Conservation (phyloP, 2,329 filamentous ascomycete species). For the Paecilomyces fulvus region DNA sequence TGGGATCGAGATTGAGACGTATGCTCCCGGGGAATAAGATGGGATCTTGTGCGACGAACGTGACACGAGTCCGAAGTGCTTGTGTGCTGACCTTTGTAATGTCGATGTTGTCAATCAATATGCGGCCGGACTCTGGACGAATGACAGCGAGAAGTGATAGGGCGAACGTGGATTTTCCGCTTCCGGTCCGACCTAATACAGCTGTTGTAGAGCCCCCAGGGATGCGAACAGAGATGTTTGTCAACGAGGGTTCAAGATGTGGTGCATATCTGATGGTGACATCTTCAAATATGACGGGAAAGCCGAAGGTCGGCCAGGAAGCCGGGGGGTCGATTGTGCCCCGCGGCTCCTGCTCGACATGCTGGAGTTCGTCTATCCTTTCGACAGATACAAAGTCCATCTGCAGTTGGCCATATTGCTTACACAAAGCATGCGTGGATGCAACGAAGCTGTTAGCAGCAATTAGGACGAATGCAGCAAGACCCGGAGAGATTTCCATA, state of each 20-base stretch:
- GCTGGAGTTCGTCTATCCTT: slow-evolving; percentile 70
- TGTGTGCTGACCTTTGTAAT: slow-evolving; percentile 52
- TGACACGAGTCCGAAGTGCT: slow-evolving; percentile 52
- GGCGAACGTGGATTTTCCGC: slow-evolving; percentile 72
- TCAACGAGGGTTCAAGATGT: slow-evolving; percentile 64
- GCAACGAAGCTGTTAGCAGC: slow-evolving; percentile 57
- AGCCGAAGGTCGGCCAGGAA: slow-evolving; percentile 64
- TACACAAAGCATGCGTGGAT: slow-evolving; percentile 66
- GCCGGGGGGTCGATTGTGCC: slow-evolving; percentile 63
- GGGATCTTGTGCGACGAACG: slow-evolving; percentile 60
- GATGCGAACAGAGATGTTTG: slow-evolving; percentile 62
- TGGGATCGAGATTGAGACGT: slow-evolving; percentile 55
- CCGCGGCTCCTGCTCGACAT: slow-evolving; percentile 64
- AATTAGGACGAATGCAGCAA: slow-evolving; percentile 76
- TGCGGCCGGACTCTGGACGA: slow-evolving; percentile 45
- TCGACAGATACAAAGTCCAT: slow-evolving; percentile 91
- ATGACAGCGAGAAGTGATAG: slow-evolving; percentile 51
- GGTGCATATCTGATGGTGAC: slow-evolving; percentile 74
- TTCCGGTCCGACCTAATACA: slow-evolving; percentile 69
- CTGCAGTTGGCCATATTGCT: slow-evolving; percentile 73
- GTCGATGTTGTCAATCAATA: slow-evolving; percentile 54
- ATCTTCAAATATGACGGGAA: slow-evolving; percentile 66
- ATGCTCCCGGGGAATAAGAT: slow-evolving; percentile 56
- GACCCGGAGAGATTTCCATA: slow-evolving; percentile 64
- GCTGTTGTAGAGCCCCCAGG: slow-evolving; percentile 71